Evolutionary conservation across 495 filamentous ascomycete species (phyloP).

Genomic region (Aspergillus taichungensis): DNA sequence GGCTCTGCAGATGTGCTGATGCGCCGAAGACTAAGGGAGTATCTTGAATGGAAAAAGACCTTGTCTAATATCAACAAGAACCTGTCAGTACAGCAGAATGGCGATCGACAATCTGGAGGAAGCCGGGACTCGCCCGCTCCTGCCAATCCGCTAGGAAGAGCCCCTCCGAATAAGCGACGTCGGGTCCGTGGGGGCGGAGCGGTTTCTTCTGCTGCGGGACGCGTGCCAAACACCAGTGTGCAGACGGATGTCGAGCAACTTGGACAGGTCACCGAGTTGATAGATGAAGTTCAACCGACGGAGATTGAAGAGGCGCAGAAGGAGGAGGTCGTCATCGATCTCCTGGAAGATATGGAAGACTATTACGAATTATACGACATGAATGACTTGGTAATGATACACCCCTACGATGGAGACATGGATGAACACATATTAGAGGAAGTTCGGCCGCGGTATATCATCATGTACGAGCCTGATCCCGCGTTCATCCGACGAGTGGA

Average conservation of each 20-base stretch:
- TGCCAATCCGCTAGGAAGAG: conserved; percentile 43
- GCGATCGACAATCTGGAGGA: conserved; percentile 16
- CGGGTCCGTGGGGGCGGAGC: conserved; percentile 76
- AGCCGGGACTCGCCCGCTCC: conserved; percentile 14
- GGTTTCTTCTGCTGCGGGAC: conserved; percentile 42
- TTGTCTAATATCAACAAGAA: conserved; percentile 83
- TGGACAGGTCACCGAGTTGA: conserved; percentile 56
- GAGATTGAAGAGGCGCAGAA: conserved; percentile 55
- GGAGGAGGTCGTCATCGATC: conserved; percentile 70
- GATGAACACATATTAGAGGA: conserved; percentile 95
- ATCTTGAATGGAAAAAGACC: conserved; percentile 85
- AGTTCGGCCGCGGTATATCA: conserved; percentile 82
- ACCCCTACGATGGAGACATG: conserved; percentile 91
- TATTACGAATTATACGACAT: conserved; percentile 92
- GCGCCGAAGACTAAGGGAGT: conserved; percentile 76
- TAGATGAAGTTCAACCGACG: conserved; percentile 59
- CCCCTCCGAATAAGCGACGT: conserved; percentile 80
- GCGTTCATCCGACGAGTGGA: conserved; percentile 91
- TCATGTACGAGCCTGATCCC: conserved; percentile 98
- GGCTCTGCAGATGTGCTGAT: conserved; percentile 81
- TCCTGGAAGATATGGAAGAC: conserved; percentile 81
- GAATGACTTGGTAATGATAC: conserved; percentile 78
- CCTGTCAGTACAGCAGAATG: conserved; percentile 38
- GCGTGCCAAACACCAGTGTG: conserved; percentile 57
- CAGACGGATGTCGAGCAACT: conserved; percentile 75